Conservation (phyloP, 768 basidiomycete genomes). For the Kwoniella dendrophila region DNA sequence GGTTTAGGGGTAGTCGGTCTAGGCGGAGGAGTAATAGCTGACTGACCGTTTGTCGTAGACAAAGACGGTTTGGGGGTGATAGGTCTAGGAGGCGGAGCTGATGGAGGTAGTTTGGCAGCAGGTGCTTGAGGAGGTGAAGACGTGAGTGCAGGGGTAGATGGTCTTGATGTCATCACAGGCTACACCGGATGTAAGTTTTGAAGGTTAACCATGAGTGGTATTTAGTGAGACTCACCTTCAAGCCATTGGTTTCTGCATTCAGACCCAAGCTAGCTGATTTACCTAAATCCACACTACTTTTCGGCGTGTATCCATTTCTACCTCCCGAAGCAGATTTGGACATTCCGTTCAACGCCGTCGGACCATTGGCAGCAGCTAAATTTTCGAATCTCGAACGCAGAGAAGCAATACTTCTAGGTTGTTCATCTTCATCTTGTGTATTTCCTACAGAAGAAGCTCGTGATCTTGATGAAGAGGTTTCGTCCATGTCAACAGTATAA, state of each 20-base stretch:
- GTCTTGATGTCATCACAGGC: constrained; percentile 8
- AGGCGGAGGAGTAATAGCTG: not conserved
- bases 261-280: not conserved
- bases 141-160: constrained; percentile 11
- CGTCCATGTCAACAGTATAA: not conserved
- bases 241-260: not conserved
- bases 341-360: not conserved
- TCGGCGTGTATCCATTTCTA: constrained; percentile 1
- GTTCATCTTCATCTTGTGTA: constrained; percentile 16
- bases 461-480: not conserved
- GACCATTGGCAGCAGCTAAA: constrained; percentile 27
- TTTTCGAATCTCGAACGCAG: constrained; percentile 44
- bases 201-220: not conserved
- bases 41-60: not conserved
- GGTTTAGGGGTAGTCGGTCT: constrained; percentile 2
- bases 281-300: constrained; percentile 8
- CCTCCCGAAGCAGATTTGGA: not conserved
- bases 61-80: constrained; percentile 18
- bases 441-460: not conserved
- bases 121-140: constrained; percentile 5
- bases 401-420: constrained; percentile 36
- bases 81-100: constrained; percentile 18
- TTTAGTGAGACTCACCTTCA: constrained; percentile 1
- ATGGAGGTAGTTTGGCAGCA: not conserved
- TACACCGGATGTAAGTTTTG: not conserved